Base-by-base conservation (phyloP, 2,329 filamentous ascomycete species). In the Diaporthe aspalathi region DNA sequence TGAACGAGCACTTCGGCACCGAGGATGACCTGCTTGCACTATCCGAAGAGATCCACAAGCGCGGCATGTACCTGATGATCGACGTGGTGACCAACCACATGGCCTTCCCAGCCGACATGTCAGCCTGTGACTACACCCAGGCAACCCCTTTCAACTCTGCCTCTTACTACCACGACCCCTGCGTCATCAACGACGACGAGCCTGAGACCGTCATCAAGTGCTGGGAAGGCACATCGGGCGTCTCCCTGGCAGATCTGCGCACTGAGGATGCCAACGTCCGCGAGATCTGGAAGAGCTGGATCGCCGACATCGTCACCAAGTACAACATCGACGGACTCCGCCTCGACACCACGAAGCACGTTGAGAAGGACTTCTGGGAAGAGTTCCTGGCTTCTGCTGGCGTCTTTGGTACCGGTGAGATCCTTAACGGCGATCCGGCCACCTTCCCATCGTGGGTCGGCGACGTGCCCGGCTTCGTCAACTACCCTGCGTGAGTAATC, bases 61-160 rank as follows among this genome's bases (percentile, higher is more conserved):
- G 80, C 79, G 75, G 75, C 60, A 81, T 82, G 53, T 89, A 87
- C 72, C 80, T 91, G 45, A 91, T 91, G 89, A 83, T 89, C 17
- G 89, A 91, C 70, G 82, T 91, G 2, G 89, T 91, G 2, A 83
- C 85, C 50, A 90, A 90, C 76, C 87, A 91, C 76, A 86, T 88
- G 60, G 60, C 60, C 3, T 63, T 63, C 43, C 43, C 60, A 5
- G 43, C 60, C 6, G 60, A 63, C 43, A 63, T 79, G 87, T 20
- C 29, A 49, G 73, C 76, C 11, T 71, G 73, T 49, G 68, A 75
- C 63, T 73, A 69, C 69, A 66, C 52, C 45, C 76, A 77, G 72
- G 69, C 70, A 67, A 74, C 76, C 43, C 74, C 73, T 69, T 77
- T 77, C 70, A 74, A 75, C 63, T 66, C 57, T 27, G 56, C 79